Conservation (phyloP, 2,329 filamentous ascomycete genomes). For the Lithohypha guttulata region DNA sequence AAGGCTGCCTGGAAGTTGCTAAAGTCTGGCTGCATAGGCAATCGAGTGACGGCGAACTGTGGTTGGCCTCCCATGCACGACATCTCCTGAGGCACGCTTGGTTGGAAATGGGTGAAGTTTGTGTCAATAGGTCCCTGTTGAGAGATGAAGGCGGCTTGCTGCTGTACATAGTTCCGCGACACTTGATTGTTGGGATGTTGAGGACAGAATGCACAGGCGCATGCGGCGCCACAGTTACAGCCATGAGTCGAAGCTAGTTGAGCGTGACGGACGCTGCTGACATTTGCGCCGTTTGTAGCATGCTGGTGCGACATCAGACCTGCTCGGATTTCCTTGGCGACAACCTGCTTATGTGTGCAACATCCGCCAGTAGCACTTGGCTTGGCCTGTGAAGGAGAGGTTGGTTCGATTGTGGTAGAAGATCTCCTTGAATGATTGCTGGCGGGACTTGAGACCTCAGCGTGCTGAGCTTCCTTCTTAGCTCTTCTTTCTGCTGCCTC, state of each 20-base stretch:
- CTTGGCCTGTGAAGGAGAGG: constrained; percentile 10
- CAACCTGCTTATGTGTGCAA: constrained; percentile 18
- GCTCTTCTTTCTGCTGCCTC: constrained; percentile 15
- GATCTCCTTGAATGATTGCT: constrained; percentile 9
- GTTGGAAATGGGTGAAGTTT: constrained; percentile 11
- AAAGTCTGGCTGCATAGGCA: not conserved
- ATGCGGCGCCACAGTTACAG: constrained; percentile 21
- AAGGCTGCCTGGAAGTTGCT: not conserved
- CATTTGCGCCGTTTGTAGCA: not conserved
- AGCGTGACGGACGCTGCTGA: not conserved
- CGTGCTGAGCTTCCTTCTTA: constrained; percentile 13
- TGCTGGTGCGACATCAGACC: constrained; percentile 1
- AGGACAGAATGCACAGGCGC: constrained; percentile 22
- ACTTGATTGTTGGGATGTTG: constrained; percentile 22
- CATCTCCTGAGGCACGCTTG: constrained; percentile 11
- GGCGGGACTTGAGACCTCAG: not conserved
- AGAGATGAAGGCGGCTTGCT: constrained; percentile 18
- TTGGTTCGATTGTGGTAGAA: constrained; percentile 11
- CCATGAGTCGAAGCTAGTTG: constrained; percentile 8
- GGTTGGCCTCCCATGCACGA: constrained; percentile 21
- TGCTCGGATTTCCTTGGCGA: constrained; percentile 10
- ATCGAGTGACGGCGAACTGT: constrained; percentile 10
- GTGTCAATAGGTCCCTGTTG: constrained; percentile 12
- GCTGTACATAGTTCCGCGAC: constrained; percentile 17
- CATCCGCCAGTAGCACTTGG: constrained; percentile 8